A percentile compares a stretch with the other conserved stretches of the same genome.
phyloP scores from a whole-genome alignment of 768 basidiomycete species.

The Suillus lakei region DNA sequence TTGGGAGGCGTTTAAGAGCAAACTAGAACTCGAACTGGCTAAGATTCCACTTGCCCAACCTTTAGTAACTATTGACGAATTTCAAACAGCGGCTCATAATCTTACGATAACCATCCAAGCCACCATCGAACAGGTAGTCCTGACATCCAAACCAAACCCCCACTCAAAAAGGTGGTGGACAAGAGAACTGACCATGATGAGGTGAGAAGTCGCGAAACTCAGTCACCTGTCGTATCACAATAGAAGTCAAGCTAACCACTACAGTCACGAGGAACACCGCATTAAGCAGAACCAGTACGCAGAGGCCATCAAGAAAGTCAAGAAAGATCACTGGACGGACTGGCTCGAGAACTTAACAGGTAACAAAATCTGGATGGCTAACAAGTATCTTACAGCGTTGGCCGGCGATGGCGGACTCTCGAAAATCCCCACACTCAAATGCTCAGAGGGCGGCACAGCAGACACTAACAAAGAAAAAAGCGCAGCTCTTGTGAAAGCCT shows the following conservation, averaged over 20 bases:
- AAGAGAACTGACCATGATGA: neutral
- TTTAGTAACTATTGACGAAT: neutral
- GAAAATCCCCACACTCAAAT: conserved; percentile 6
- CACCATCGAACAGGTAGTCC: neutral
- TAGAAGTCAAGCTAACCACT: neutral
- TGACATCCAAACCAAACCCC: neutral
- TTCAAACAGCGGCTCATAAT: neutral
- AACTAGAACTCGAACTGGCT: neutral
- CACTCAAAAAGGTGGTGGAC: neutral
- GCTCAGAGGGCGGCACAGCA: neutral
- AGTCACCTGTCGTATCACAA: neutral
- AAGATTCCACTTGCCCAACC: neutral
- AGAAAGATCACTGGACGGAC: conserved; percentile 23
- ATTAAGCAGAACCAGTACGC: neutral
- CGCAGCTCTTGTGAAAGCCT: conserved; percentile 16
- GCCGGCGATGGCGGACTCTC: neutral
- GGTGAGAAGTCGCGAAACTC: neutral
- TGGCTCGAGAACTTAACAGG: conserved; percentile 29
- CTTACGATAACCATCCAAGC: neutral
- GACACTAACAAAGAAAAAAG: conserved; percentile 27
- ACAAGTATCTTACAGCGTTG: conserved; percentile 21
- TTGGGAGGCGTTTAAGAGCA: neutral
- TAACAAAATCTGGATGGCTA: conserved; percentile 28
- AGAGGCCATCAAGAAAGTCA: conserved; percentile 37
- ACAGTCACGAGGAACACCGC: neutral